These are phyloP conservation scores for Sporothrix pallida DNA, from an alignment of 2,329 filamentous ascomycete genomes.

Conservation along the genomic window DNA sequence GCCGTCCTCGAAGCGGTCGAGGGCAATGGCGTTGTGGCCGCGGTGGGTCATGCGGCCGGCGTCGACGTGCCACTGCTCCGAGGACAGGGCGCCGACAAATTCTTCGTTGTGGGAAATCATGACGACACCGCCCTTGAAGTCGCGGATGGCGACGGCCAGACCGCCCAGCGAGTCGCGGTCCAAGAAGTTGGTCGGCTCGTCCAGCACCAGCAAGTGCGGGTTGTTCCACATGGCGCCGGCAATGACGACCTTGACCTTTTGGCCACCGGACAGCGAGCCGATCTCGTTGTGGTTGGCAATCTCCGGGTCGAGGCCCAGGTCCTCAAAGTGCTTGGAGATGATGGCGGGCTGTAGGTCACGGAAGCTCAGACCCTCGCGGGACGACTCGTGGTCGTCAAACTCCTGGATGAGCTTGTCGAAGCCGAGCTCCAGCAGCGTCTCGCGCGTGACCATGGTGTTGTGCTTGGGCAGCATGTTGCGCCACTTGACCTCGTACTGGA, in stretches of 20 bases:
- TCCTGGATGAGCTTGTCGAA: slow-evolving; percentile 96
- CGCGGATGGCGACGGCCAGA: slow-evolving; percentile 94
- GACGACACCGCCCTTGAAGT: slow-evolving; percentile 97
- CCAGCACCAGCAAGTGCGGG: slow-evolving; percentile 93
- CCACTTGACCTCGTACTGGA: slow-evolving; percentile 99
- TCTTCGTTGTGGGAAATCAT: slow-evolving; percentile 99
- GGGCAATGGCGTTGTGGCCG: slow-evolving; percentile 72
- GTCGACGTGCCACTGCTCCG: slow-evolving; percentile 93
- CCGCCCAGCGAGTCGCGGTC: slow-evolving; percentile 97
- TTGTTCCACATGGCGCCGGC: slow-evolving; percentile 99
- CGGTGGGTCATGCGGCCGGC: slow-evolving; percentile 87
- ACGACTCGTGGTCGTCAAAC: slow-evolving; percentile 98
- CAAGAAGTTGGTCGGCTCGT: slow-evolving; percentile 99
- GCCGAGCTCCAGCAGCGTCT: slow-evolving; percentile 83
- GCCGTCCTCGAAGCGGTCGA: slow-evolving; percentile 85
- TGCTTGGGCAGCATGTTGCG: slow-evolving; percentile 83
- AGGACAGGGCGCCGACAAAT: slow-evolving; percentile 93
- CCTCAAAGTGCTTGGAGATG: slow-evolving; percentile 98
- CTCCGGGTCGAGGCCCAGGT: slow-evolving; percentile 92
- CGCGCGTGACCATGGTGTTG: slow-evolving; percentile 91
- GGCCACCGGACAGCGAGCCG: slow-evolving; percentile 90
- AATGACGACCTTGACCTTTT: slow-evolving; percentile 99
- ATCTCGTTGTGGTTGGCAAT: slow-evolving; percentile 99
- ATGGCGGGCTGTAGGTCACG: slow-evolving; percentile 89
- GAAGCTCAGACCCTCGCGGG: slow-evolving; percentile 97